phyloP scores from a whole-genome alignment of 2,329 filamentous ascomycete genomes.

The Periconia digitata region DNA sequence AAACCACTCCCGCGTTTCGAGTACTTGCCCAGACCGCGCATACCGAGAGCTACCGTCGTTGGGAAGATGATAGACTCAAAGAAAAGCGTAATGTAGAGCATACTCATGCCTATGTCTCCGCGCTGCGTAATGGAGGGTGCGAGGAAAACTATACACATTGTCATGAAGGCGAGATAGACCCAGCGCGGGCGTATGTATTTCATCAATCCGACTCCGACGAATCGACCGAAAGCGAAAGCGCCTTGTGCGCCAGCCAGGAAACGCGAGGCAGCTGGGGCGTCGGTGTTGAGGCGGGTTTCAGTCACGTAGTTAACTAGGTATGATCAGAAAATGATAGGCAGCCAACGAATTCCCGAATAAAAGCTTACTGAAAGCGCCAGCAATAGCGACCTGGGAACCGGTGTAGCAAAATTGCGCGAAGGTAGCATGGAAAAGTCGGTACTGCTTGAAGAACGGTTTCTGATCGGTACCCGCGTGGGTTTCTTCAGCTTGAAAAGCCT shows the following conservation, averaged over 20 bases:
- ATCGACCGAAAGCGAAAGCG: constrained; percentile 71
- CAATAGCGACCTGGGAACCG: constrained; percentile 66
- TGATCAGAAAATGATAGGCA: constrained; percentile 58
- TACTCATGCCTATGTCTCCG: constrained; percentile 58
- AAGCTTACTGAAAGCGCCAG: constrained; percentile 37
- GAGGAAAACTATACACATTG: constrained; percentile 62
- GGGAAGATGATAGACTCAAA: constrained; percentile 84
- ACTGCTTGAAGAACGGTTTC: constrained; percentile 61
- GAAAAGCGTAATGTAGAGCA: constrained; percentile 72
- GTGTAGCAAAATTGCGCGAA: constrained; percentile 81
- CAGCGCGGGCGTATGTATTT: constrained; percentile 67
- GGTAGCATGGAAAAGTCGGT: constrained; percentile 73
- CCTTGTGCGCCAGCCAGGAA: constrained; percentile 76
- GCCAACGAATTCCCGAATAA: too few relatives aligned
- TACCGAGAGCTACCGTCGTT: constrained; percentile 75
- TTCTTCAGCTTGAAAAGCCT: constrained; percentile 48
- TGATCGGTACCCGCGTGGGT: constrained; percentile 42
- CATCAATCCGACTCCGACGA: constrained; percentile 68
- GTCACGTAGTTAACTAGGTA: constrained; percentile 49
- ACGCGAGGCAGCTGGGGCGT: constrained; percentile 61
- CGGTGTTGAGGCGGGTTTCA: constrained; percentile 47
- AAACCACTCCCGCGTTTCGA: constrained; percentile 75
- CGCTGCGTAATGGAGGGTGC: constrained; percentile 55
- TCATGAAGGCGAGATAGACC: constrained; percentile 70
- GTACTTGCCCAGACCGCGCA: constrained; percentile 74